phyloP scores from a whole-genome alignment of 139 green algal species.

The Chlamydomonas asymmetrica region DNA sequence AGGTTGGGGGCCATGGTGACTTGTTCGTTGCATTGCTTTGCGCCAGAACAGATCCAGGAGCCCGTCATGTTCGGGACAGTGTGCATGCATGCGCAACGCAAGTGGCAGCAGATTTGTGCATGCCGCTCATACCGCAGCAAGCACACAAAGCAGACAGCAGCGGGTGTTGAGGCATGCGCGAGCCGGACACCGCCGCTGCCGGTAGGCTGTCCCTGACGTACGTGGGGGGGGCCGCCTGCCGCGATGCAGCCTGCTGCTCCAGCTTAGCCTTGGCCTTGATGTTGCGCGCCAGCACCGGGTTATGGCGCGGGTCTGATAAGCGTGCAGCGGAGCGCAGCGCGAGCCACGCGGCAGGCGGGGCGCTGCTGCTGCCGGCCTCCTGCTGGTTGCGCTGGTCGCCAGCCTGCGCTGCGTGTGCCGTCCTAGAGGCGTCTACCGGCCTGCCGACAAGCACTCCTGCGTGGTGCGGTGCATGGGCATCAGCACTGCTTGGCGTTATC shows the following conservation, averaged over 20 bases:
- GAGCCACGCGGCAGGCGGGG: conserved; percentile 2
- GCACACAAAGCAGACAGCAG: no score
- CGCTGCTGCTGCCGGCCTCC: not conserved
- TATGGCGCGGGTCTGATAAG: conserved; percentile 12
- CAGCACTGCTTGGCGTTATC: no score
- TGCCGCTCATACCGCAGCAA: no score
- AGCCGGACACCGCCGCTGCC: not conserved
- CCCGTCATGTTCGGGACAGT: no score
- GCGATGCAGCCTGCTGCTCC: not conserved
- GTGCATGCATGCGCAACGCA: not conserved
- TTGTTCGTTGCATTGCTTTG: no score
- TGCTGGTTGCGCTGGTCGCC: not conserved
- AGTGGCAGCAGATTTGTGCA: not conserved
- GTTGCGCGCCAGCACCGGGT: conserved; percentile 26
- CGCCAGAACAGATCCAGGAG: no score
- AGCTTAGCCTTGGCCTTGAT: conserved; percentile 19
- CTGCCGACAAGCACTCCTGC: no score
- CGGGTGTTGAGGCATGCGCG: no score
- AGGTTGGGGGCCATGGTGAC: no score
- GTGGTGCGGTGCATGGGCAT: no score
- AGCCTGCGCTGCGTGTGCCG: no score
- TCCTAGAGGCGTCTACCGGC: no score
- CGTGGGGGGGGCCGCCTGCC: not conserved
- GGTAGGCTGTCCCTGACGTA: not conserved
- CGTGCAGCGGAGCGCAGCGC: not conserved